Evolutionary conservation across 2,329 filamentous ascomycete genomes (phyloP).

Genomic region (Teratosphaeria gauchensis): DNA sequence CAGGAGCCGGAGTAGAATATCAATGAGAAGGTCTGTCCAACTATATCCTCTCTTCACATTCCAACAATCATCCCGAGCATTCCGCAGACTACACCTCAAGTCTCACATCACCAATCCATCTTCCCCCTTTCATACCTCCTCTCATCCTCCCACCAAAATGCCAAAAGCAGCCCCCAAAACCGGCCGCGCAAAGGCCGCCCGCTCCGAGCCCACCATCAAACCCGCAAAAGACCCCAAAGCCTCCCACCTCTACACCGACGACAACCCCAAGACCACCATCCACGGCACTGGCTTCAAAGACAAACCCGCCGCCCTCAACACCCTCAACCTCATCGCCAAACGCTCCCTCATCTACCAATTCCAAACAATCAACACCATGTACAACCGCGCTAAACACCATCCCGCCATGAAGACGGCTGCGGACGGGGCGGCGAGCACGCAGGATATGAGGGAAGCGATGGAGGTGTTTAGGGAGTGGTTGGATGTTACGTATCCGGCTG

Average conservation of each 20-base stretch:
- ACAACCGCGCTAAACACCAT: slow-evolving; percentile 21
- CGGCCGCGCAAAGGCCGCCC: not conserved
- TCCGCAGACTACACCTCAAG: not conserved
- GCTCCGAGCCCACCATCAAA: not conserved
- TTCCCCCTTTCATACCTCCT: not conserved
- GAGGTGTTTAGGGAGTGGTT: slow-evolving; percentile 20
- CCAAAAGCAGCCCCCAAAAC: slow-evolving; percentile 1
- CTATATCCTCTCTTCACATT: not conserved
- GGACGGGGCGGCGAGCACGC: slow-evolving; percentile 5
- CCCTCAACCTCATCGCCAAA: slow-evolving; percentile 19
- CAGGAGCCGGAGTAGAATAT: not conserved
- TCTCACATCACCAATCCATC: not conserved
- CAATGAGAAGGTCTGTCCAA: not conserved
- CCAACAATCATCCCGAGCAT: not conserved
- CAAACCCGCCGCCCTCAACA: slow-evolving; percentile 15
- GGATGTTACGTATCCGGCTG: slow-evolving; percentile 20
- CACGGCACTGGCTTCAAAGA: slow-evolving; percentile 27
- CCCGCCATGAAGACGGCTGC: slow-evolving; percentile 17
- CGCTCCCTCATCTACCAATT: slow-evolving; percentile 25
- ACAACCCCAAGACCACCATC: slow-evolving; percentile 24
- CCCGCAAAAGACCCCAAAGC: slow-evolving; percentile 13
- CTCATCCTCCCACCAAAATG: not conserved
- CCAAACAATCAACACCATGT: slow-evolving; percentile 25
- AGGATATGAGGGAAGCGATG: slow-evolving; percentile 19
- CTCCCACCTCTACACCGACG: slow-evolving; percentile 26